These are phyloP conservation scores for Hypomyces perniciosus DNA, from an alignment of 2,329 filamentous ascomycete genomes.

Conservation along the genomic window DNA sequence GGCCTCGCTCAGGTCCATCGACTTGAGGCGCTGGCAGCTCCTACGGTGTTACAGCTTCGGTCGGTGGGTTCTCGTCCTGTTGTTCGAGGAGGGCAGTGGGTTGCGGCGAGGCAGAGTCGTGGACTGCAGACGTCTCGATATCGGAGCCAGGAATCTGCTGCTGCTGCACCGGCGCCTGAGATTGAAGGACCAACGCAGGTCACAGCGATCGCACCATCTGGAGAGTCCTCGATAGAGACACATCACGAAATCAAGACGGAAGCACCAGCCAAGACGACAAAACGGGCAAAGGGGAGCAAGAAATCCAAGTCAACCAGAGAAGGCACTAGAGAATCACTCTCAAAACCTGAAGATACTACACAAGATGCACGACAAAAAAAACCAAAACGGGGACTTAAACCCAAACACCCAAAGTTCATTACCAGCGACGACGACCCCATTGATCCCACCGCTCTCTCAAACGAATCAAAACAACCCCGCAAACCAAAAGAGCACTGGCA, in stretches of 20 bases:
- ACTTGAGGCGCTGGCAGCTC: conserved; percentile 17
- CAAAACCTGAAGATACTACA: background rate
- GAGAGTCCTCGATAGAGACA: background rate
- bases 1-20: conserved; percentile 37
- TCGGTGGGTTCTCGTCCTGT: background rate
- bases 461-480: background rate
- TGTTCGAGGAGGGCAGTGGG: background rate
- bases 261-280: background rate
- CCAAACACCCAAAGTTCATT: background rate
- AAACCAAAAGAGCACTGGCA: conserved; percentile 51
- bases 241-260: background rate
- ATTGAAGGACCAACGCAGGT: conserved; percentile 14
- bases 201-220: background rate
- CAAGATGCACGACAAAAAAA: background rate
- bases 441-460: background rate
- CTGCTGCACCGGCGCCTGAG: background rate
- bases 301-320: background rate
- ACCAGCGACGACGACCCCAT: background rate
- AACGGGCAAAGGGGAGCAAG: background rate
- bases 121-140: conserved; percentile 18
- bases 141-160: conserved; percentile 15
- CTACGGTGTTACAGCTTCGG: background rate
- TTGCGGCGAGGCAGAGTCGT: conserved; percentile 18
- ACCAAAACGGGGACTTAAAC: background rate
- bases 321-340: background rate